Base-by-base conservation (phyloP, 768 basidiomycete species). In the Tricholoma terreum region DNA sequence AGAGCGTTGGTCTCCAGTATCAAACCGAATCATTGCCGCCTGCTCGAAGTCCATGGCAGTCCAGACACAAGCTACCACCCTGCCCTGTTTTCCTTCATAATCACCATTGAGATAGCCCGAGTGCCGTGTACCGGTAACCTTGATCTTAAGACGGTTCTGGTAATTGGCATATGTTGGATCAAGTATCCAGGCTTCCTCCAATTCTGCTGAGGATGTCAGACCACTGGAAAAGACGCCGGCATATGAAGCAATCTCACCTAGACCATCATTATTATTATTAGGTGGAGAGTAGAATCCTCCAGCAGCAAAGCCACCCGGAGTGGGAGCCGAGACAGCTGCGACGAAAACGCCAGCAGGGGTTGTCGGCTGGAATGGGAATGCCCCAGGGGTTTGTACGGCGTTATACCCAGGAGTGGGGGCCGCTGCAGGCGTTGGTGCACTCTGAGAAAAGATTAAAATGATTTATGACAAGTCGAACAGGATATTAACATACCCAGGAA, bases 381-480 rank as follows among this genome's bases (percentile, higher is more conserved):
- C 43, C 15, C 57, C 61, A n/a, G 64, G 64, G 6, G 64, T 63
- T 15, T 54, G 57, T n/a, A 58, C 60, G 69, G 3, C 72, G 22
- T 65, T 65, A 50, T 69, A 67, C 22, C 69, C 74, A 50, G 80
- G 79, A 2, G 81, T 80, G 21, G 74, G 68, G 31, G 73, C 77
- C 30, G 77, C 75, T 49, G 75, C 78, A 15, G 83, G 84, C 15
- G 83, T 84, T 4, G 83, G 81, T 4, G 82, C 81, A 50, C 78
- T 75, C 76, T 79, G 52, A 38, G 19, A 46, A 27, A 10, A 31
- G 17, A 17, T 31, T 17, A 49, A 9, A 35, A 8, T 31, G n/a
- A 49, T 10, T 31, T 6, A 49, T n/a, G 3, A 24, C 12, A 24
- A 49, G 34, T 30, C 5, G 30, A 49, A 35, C 34, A 35, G 6